These are phyloP conservation scores for Fremontodendron californicum DNA, from an alignment of 345 rosid species.

Conservation along the genomic window DNA sequence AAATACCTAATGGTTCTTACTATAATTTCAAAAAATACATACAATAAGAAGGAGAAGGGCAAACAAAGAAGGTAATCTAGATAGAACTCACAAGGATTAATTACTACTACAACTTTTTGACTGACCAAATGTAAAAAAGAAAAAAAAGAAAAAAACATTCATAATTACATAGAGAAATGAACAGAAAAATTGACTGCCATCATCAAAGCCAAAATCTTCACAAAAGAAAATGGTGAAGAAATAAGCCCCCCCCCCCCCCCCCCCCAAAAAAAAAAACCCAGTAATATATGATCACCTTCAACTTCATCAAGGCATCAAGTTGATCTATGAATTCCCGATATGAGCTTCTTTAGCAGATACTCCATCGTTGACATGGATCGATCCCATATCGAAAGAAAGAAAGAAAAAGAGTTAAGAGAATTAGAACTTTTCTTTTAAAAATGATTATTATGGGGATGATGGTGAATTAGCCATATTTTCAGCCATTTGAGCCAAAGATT, in stretches of 20 bases:
- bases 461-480: constrained; percentile 38
- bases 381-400: constrained; percentile 23
- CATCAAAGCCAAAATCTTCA: background rate
- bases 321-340: constrained; percentile 7
- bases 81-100: background rate
- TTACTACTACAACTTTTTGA: background rate
- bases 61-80: background rate
- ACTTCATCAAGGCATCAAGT: background rate
- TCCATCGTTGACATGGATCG: background rate
- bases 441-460: background rate
- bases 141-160: background rate
- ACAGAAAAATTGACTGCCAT: background rate
- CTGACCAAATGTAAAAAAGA: background rate
- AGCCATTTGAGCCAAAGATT: constrained; percentile 67
- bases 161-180: background rate
- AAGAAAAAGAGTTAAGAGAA: constrained; percentile 9
- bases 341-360: background rate
- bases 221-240: background rate
- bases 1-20: background rate
- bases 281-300: background rate
- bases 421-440: background rate
- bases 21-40: background rate
- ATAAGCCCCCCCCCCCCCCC: too few species aligned
- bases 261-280: background rate
- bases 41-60: background rate